Evolutionary conservation across 768 basidiomycete species (phyloP).

Genomic region (Psilocybe cyanescens): DNA sequence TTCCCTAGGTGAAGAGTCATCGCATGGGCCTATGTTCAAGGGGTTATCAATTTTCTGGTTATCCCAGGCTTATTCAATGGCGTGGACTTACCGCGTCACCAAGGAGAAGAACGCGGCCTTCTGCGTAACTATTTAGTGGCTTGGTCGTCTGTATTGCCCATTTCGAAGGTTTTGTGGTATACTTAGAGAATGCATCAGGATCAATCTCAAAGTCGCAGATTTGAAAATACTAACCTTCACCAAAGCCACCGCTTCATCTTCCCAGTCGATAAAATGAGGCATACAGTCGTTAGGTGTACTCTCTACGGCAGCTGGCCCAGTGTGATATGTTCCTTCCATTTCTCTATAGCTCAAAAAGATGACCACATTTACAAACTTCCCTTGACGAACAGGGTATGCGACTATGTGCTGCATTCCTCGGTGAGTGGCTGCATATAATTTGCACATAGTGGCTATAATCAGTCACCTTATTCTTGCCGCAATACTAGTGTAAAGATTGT

Average conservation of each 20-base stretch:
- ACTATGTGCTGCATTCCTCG: conserved; percentile 29
- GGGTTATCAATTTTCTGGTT: background rate
- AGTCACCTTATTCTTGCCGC: conserved; percentile 31
- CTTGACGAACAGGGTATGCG: conserved; percentile 36
- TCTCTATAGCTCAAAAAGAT: conserved; percentile 30
- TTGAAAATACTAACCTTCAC: conserved; percentile 36
- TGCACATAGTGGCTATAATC: background rate
- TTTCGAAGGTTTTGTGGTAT: conserved; percentile 35
- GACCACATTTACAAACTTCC: conserved; percentile 34
- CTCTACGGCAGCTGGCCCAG: conserved; percentile 40
- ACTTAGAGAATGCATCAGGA: conserved; percentile 21
- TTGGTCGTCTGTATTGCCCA: conserved; percentile 46
- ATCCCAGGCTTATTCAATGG: no score
- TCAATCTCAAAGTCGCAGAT: background rate
- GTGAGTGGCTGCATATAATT: background rate
- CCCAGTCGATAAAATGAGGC: conserved; percentile 43
- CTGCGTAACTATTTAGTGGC: conserved; percentile 39
- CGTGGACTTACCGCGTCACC: conserved; percentile 45
- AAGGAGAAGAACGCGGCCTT: conserved; percentile 41
- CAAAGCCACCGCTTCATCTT: conserved; percentile 46
- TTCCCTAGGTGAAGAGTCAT: conserved; percentile 45
- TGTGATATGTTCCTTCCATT: conserved; percentile 31
- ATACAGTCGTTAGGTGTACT: conserved; percentile 41
- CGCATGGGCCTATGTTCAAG: conserved; percentile 40
- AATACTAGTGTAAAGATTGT: conserved; percentile 10